These are phyloP conservation scores for Pisolithus tinctorius DNA, from an alignment of 768 basidiomycete species.

Conservation along the genomic window DNA sequence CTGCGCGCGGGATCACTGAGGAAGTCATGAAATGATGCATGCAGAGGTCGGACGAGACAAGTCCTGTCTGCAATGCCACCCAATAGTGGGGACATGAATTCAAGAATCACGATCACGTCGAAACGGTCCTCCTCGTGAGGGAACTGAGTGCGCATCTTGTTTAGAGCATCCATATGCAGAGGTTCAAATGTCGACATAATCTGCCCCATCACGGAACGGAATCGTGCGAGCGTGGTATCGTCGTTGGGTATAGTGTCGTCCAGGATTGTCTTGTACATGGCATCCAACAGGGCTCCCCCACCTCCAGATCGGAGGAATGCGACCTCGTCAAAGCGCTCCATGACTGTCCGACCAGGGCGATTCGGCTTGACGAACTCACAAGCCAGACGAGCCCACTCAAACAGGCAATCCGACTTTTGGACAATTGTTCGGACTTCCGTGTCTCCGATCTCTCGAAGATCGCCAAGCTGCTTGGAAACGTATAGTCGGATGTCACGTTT, in stretches of 20 bases:
- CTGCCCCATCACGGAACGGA: not conserved
- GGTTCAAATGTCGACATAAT: not conserved
- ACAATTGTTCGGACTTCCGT: conserved; percentile 5
- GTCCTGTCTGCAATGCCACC: not conserved
- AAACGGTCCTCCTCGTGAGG: not conserved
- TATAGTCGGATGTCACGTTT: not conserved
- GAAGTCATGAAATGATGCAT: conserved; percentile 24
- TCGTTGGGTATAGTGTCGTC: not conserved
- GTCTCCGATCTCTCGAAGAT: not conserved
- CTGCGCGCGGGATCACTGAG: conserved; percentile 8
- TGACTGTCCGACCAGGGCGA: not conserved
- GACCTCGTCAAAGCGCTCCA: not conserved
- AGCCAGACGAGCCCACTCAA: not conserved
- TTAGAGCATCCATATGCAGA: not conserved
- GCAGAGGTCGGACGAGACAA: conserved; percentile 11
- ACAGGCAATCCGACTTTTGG: not conserved
- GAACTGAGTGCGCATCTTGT: not conserved
- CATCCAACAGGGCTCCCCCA: not conserved
- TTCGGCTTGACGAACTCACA: not conserved
- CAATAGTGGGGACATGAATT: not conserved
- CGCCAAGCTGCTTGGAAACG: not conserved
- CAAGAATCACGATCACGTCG: not conserved
- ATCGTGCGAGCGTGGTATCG: not conserved
- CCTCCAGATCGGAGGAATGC: not conserved
- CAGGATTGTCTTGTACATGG: not conserved